Conservation (phyloP, 495 filamentous ascomycete species). For the Articulospora tetracladia region DNA sequence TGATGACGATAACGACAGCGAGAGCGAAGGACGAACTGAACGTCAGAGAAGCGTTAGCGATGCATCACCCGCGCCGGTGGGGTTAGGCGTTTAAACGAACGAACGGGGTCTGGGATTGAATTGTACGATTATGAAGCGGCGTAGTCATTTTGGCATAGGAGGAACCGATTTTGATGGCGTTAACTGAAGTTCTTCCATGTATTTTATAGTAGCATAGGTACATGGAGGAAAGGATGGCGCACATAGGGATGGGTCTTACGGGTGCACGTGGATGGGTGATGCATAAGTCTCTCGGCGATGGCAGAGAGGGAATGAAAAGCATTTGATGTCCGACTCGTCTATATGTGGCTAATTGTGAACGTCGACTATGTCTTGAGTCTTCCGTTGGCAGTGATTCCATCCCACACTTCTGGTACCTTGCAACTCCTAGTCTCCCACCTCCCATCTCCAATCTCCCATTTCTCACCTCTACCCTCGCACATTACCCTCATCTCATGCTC, state of each 20-base stretch:
- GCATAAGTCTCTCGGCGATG: neutral
- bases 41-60: constrained; percentile 45
- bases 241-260: neutral
- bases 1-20: constrained; percentile 23
- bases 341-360: too few relatives aligned
- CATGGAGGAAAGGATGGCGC: neutral
- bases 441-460: too few relatives aligned
- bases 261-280: neutral
- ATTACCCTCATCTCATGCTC: too few relatives aligned
- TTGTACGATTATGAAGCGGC: constrained; percentile 20
- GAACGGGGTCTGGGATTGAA: neutral
- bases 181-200: neutral
- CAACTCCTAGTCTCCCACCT: too few relatives aligned
- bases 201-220: neutral
- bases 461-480: too few relatives aligned
- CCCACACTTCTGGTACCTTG: too few relatives aligned
- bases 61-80: constrained; percentile 5
- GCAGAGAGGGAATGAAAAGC: neutral
- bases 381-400: too few relatives aligned
- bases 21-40: constrained; percentile 34
- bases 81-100: constrained; percentile 1
- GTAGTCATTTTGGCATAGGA: constrained; percentile 9
- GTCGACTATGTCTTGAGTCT: too few relatives aligned
- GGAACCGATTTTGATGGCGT: neutral
- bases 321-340: neutral